Evolutionary conservation across 805 yeast species (phyloP).

Genomic region (Hyphopichia homilentoma): DNA sequence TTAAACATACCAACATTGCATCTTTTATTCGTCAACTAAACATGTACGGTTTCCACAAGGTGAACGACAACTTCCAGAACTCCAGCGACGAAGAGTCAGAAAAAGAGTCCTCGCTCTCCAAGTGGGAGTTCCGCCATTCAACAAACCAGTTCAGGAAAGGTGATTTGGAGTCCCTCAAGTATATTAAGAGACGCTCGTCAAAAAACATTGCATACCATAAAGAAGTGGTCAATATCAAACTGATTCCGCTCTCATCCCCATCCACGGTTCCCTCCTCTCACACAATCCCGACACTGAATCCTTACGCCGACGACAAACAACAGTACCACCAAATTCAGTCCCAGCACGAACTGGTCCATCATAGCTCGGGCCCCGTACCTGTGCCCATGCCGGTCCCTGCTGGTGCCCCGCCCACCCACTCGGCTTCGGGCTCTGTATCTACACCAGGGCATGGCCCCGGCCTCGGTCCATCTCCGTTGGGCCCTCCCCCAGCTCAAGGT

Average conservation of each 20-base stretch:
- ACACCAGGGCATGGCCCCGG: too few relatives aligned
- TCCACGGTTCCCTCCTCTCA: too few relatives aligned
- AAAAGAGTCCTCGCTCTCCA: constrained; percentile 6
- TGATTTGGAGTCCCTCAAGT: constrained; percentile 65
- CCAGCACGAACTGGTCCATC: too few relatives aligned
- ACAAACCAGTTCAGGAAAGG: constrained; percentile 78
- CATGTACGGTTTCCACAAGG: constrained; percentile 46
- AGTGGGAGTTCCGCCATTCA: constrained; percentile 89
- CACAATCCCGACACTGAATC: too few relatives aligned
- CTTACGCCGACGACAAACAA: too few relatives aligned
- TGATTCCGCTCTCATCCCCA: constrained; percentile 18
- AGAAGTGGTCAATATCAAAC: constrained; percentile 35
- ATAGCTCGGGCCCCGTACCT: too few relatives aligned
- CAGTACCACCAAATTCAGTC: too few relatives aligned
- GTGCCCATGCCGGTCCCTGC: too few relatives aligned
- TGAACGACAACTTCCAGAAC: constrained; percentile 35
- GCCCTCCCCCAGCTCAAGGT: too few relatives aligned
- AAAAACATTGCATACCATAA: constrained; percentile 35
- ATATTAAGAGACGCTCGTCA: constrained; percentile 73
- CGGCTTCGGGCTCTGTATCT: too few relatives aligned
- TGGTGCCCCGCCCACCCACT: too few relatives aligned
- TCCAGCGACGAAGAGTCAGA: constrained; percentile 8
- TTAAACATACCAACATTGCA: constrained; percentile 44
- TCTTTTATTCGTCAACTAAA: constrained; percentile 40
- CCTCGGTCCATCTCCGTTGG: too few relatives aligned